phyloP scores from a whole-genome alignment of 2,329 filamentous ascomycete species.

The Paecilomyces sp. region DNA sequence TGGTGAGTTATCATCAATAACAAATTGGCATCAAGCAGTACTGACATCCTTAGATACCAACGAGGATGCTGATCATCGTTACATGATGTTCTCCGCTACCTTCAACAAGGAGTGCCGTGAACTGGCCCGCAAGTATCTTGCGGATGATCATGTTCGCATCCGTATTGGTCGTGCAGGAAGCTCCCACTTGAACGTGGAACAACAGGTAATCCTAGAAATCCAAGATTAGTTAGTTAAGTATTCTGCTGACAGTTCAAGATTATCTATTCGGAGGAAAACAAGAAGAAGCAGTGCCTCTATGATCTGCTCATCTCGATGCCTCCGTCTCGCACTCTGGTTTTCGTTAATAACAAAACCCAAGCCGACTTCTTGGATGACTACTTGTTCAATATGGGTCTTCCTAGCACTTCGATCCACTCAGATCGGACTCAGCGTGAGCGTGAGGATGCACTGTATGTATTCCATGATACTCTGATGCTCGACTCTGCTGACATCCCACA shows the following conservation, averaged over 20 bases:
- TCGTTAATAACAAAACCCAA: slow-evolving; percentile 72
- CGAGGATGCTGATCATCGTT: slow-evolving; percentile 60
- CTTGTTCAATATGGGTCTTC: slow-evolving; percentile 70
- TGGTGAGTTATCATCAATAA: slow-evolving; percentile 48
- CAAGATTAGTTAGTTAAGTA: not conserved
- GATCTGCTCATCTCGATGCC: slow-evolving; percentile 64
- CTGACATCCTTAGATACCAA: slow-evolving; percentile 54
- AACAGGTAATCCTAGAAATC: slow-evolving; percentile 42
- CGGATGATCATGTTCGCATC: slow-evolving; percentile 68
- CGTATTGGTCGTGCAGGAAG: slow-evolving; percentile 82
- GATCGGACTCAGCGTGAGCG: slow-evolving; percentile 85
- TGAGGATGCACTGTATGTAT: slow-evolving; percentile 73
- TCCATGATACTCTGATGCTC: not conserved
- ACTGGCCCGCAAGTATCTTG: slow-evolving; percentile 69
- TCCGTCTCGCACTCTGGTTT: slow-evolving; percentile 76
- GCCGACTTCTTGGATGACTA: slow-evolving; percentile 85
- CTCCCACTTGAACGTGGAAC: slow-evolving; percentile 73
- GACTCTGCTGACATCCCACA: slow-evolving; percentile 16
- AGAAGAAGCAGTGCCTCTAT: slow-evolving; percentile 65
- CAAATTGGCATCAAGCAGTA: slow-evolving; percentile 4
- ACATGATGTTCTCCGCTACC: slow-evolving; percentile 88
- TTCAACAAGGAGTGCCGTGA: slow-evolving; percentile 75
- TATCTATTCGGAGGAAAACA: slow-evolving; percentile 55
- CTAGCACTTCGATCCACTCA: slow-evolving; percentile 79
- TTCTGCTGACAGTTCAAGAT: slow-evolving; percentile 36